Conservation (phyloP, 768 basidiomycete genomes). For the Fomitopsis pulvina region DNA sequence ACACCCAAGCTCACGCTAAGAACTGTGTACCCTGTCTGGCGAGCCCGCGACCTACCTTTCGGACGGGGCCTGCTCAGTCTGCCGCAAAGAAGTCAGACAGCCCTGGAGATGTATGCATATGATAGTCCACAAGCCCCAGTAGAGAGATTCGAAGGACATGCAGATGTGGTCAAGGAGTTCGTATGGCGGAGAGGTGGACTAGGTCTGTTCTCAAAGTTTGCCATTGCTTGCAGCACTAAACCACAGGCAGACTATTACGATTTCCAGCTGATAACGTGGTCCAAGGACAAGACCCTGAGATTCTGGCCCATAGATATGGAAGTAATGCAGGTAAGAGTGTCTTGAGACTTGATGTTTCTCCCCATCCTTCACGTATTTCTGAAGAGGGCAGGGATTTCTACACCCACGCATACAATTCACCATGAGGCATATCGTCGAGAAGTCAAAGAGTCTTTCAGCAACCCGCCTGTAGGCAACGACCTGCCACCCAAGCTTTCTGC, state of each 20-base stretch:
- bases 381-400: slow-evolving; percentile 23
- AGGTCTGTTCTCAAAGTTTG: slow-evolving; percentile 37
- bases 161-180: slow-evolving; percentile 95
- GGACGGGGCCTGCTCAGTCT: slow-evolving; percentile 82
- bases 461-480: slow-evolving; percentile 31
- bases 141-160: slow-evolving; percentile 79
- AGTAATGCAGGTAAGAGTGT: slow-evolving; percentile 50
- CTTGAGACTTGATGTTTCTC: neutral
- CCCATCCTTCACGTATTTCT: neutral
- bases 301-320: slow-evolving; percentile 84
- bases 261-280: slow-evolving; percentile 71
- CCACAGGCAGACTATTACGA: slow-evolving; percentile 31
- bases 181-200: slow-evolving; percentile 79
- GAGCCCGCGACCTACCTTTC: slow-evolving; percentile 89
- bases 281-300: slow-evolving; percentile 84
- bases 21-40: slow-evolving; percentile 90
- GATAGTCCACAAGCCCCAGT: slow-evolving; percentile 43
- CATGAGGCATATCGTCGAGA: slow-evolving; percentile 15
- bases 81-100: slow-evolving; percentile 81
- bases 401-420: slow-evolving; percentile 7
- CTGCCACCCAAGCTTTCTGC: slow-evolving; percentile 49
- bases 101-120: slow-evolving; percentile 75
- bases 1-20: slow-evolving; percentile 33
- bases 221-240: neutral
- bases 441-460: slow-evolving; percentile 45